Evolutionary conservation across 2,329 filamentous ascomycete genomes (phyloP).

Genomic region (Chaetomium sp.): DNA sequence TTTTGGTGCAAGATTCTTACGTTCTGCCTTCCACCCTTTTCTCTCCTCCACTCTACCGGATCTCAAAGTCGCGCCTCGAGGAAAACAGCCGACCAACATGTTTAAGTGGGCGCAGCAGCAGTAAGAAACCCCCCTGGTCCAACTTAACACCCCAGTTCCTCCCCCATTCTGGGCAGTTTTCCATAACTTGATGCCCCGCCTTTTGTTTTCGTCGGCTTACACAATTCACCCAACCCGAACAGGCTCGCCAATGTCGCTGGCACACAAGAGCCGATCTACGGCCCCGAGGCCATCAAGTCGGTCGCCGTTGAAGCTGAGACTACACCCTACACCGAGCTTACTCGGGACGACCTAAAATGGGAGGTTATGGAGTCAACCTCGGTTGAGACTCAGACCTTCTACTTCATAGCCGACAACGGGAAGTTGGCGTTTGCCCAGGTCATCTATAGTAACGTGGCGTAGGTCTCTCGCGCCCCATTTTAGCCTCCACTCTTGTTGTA

Average conservation of each 20-base stretch:
- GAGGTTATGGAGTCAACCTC: conserved; percentile 70
- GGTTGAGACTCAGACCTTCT: conserved; percentile 95
- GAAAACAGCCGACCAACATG: conserved; percentile 44
- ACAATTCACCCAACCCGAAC: conserved; percentile 7
- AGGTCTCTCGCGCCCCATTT: conserved; percentile 33
- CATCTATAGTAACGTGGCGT: conserved; percentile 98
- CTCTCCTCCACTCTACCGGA: background rate
- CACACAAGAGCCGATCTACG: conserved; percentile 94
- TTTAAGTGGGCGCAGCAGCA: conserved; percentile 94
- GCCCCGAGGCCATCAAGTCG: conserved; percentile 76
- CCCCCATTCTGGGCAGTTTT: too few species aligned
- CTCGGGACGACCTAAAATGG: conserved; percentile 78
- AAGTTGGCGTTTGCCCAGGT: conserved; percentile 75
- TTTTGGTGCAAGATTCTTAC: background rate
- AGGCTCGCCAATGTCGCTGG: conserved; percentile 77
- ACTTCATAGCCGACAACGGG: conserved; percentile 74
- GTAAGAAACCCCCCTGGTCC: conserved; percentile 44
- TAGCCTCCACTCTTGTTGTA: background rate
- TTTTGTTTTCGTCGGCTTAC: too few species aligned
- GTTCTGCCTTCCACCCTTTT: background rate
- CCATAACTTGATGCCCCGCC: too few species aligned
- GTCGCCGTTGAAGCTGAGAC: conserved; percentile 74
- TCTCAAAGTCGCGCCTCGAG: background rate
- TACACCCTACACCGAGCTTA: conserved; percentile 73
- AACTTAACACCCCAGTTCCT: conserved; percentile 4